Percentiles rank a stretch among this genome's conserved stretches.
These are phyloP conservation scores for Acanthamoeba lenticulata DNA, from an alignment of 208 protist species.

Conservation along the genomic window DNA sequence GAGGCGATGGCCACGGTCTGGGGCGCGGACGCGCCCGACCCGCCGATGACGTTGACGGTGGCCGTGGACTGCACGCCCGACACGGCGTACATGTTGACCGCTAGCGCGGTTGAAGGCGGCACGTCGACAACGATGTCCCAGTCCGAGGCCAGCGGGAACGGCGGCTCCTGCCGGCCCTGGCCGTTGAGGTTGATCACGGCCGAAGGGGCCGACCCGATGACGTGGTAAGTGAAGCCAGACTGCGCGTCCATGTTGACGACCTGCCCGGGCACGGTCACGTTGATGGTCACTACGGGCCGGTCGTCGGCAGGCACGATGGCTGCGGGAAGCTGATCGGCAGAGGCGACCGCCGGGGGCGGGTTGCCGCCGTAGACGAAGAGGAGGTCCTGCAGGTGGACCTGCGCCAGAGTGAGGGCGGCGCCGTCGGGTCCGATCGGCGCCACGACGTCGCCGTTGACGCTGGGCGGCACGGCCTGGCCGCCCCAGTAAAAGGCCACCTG, in stretches of 20 bases:
- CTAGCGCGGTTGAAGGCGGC: background rate
- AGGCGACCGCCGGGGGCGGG: background rate
- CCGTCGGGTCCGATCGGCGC: background rate
- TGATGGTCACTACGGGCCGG: background rate
- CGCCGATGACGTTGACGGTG: background rate
- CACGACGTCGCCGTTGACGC: background rate
- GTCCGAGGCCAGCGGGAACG: background rate
- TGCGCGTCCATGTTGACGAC: background rate
- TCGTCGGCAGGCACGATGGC: background rate
- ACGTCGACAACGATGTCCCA: background rate
- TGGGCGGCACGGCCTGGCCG: background rate
- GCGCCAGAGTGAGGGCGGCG: background rate
- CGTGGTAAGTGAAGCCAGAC: background rate
- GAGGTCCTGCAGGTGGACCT: background rate
- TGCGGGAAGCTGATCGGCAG: background rate
- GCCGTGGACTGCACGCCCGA: background rate
- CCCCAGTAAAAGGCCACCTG: background rate
- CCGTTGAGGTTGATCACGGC: background rate
- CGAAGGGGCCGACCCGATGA: background rate
- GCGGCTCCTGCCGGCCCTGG: background rate
- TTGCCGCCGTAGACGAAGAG: conserved; percentile 4
- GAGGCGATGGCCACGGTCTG: background rate
- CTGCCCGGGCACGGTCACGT: background rate
- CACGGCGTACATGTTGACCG: background rate
- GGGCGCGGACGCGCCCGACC: background rate